These are phyloP conservation scores for Citrus sp. DNA, from an alignment of 345 rosid species.

Conservation along the genomic window DNA sequence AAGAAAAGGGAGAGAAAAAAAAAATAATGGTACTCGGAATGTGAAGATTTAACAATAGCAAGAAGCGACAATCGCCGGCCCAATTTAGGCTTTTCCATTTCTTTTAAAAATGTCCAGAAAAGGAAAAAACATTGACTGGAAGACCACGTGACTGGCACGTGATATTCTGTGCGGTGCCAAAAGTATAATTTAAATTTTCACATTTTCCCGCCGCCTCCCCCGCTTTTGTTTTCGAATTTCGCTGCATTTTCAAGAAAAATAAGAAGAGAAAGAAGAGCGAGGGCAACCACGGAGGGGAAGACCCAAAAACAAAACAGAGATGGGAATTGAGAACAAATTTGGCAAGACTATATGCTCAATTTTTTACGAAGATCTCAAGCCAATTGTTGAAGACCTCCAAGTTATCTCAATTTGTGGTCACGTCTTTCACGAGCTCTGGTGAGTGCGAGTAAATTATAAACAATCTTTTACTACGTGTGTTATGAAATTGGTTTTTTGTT, in stretches of 20 bases:
- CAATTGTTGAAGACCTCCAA: constrained; percentile 78
- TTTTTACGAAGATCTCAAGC: constrained; percentile 94
- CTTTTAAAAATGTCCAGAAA: not conserved
- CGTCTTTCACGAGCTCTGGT: constrained; percentile 97
- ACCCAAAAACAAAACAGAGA: not conserved
- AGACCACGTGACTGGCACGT: constrained; percentile 14
- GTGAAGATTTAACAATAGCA: not conserved
- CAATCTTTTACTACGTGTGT: not conserved
- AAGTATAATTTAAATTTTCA: not conserved
- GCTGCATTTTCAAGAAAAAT: constrained; percentile 15
- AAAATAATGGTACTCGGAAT: too few relatives aligned
- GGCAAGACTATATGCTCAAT: constrained; percentile 74
- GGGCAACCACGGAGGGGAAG: not conserved
- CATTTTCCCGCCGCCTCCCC: constrained; percentile 12
- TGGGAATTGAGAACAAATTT: constrained; percentile 32
- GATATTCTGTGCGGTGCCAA: not conserved
- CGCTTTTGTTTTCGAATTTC: constrained; percentile 15
- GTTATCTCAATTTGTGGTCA: constrained; percentile 87
- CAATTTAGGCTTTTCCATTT: not conserved
- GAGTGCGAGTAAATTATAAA: not conserved
- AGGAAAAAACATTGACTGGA: not conserved
- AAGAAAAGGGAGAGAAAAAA: too few relatives aligned
- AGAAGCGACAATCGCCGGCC: not conserved
- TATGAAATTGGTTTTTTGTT: not conserved
- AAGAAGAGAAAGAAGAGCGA: not conserved